Evolutionary conservation across 352 stramenopile species (phyloP), one percentile per base, ranked within the genome.

Genomic region (Halophytophthora batemanensis): DNA sequence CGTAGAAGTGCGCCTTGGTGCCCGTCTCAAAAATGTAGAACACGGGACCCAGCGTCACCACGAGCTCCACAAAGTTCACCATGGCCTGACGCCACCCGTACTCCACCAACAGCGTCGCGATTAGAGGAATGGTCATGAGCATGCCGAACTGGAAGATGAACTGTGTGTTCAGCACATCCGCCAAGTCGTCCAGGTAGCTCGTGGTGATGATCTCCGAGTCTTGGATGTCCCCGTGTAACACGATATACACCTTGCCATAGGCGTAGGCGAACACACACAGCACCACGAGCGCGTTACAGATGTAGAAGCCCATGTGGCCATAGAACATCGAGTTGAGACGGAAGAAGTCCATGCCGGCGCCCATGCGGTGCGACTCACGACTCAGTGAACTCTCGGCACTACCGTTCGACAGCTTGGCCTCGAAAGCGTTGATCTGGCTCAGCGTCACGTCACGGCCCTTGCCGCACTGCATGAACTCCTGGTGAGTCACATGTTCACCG

Each of bases 101-200:
- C 54, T 95, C 82, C 21, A 95, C 84, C 51, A 90, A 81, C 2
- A 95, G 53, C 22, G 79, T 90, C 2, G 84, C 82, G 25, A 95
- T 87, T 45, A 95, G 49, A 21, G 82, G 84, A 45, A 95, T 90
- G 12, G 81, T 90, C 77, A 92, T 90, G 25, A 95, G 65, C 74
- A 95, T 89, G 70, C 82, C 84, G 52, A 95, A 93, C 63, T 95
- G 84, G 66, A 93, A 92, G 34, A 90, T 90, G 49, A 90, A 93
- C 66, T 90, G 81, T 4, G 84, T 92, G 63, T 93, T 93, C 31
- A 95, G 61, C 17, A 90, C 75, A 10, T 87, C 62, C 0, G 82
- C 82, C 6, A 95, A 59, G 31, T 89, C 78, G 45, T 92, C 80
- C 45, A 93, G 51, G 15, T 73, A 71, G 31, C 60, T 71, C 28